phyloP scores from a whole-genome alignment of 2,329 filamentous ascomycete genomes.

The Pseudogymnoascus sp. region DNA sequence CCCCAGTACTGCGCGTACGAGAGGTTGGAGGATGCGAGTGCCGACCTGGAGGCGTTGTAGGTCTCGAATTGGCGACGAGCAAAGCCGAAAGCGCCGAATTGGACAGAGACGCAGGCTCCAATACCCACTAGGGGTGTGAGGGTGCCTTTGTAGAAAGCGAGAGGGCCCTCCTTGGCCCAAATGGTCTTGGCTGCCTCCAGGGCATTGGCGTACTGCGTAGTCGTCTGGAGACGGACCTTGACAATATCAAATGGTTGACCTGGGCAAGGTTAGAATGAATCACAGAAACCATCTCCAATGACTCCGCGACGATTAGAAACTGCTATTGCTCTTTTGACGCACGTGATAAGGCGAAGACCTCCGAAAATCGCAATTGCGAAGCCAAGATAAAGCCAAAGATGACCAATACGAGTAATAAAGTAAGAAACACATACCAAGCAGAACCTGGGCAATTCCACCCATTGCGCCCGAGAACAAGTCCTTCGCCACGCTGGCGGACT shows the following conservation, averaged over 20 bases:
- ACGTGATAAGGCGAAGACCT: slow-evolving; percentile 1
- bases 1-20: slow-evolving; percentile 82
- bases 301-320: slow-evolving; percentile 7
- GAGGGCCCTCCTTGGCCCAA: slow-evolving; percentile 76
- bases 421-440: slow-evolving; percentile 62
- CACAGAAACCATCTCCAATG: slow-evolving; percentile 8
- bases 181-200: slow-evolving; percentile 76
- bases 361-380: not conserved
- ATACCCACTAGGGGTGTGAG: slow-evolving; percentile 92
- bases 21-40: slow-evolving; percentile 42
- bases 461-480: slow-evolving; percentile 86
- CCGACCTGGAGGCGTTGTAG: slow-evolving; percentile 49
- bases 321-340: not conserved
- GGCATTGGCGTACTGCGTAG: slow-evolving; percentile 71
- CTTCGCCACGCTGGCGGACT: slow-evolving; percentile 42
- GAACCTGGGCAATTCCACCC: slow-evolving; percentile 86
- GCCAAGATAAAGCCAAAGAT: not conserved
- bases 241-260: slow-evolving; percentile 81
- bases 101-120: slow-evolving; percentile 94
- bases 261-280: slow-evolving; percentile 28
- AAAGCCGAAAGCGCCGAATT: slow-evolving; percentile 95
- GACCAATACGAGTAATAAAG: slow-evolving; percentile 9
- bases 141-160: slow-evolving; percentile 98
- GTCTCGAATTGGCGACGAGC: slow-evolving; percentile 80
- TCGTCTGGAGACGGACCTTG: slow-evolving; percentile 94